phyloP scores from a whole-genome alignment of 148 eudicot species.

The Nyssa sinensis region DNA sequence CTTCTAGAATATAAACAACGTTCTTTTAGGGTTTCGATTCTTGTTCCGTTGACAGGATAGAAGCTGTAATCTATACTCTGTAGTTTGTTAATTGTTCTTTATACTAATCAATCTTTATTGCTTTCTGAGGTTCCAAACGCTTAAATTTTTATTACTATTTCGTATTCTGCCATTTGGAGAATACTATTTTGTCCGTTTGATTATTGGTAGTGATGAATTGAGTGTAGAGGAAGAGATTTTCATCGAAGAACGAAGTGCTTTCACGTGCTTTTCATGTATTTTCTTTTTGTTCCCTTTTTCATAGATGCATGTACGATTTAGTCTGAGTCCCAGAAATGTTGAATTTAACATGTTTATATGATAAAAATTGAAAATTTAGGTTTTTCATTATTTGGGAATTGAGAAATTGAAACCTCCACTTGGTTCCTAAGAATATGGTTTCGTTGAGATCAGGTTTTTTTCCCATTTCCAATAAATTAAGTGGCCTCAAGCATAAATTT shows the following conservation, averaged over 20 bases:
- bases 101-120: neutral
- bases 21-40: slow-evolving; percentile 2
- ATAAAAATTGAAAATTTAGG: neutral
- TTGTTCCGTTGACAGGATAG: neutral
- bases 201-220: neutral
- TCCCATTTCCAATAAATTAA: neutral
- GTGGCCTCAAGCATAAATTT: neutral
- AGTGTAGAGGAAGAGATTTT: neutral
- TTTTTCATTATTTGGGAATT: too few relatives aligned
- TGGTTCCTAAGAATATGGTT: neutral
- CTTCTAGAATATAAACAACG: neutral
- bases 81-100: neutral
- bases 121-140: neutral
- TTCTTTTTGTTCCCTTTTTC: neutral
- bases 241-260: neutral
- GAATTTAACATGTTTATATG: too few relatives aligned
- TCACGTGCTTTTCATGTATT: neutral
- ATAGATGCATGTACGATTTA: too few relatives aligned
- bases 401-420: neutral
- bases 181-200: neutral
- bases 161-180: neutral
- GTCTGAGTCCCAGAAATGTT: neutral
- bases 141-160: too few relatives aligned
- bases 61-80: neutral
- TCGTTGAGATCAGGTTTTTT: neutral